Evolutionary conservation across 148 eudicot species (phyloP), one percentile per base, ranked within the genome.

Genomic region (Fagopyrum esculentum): DNA sequence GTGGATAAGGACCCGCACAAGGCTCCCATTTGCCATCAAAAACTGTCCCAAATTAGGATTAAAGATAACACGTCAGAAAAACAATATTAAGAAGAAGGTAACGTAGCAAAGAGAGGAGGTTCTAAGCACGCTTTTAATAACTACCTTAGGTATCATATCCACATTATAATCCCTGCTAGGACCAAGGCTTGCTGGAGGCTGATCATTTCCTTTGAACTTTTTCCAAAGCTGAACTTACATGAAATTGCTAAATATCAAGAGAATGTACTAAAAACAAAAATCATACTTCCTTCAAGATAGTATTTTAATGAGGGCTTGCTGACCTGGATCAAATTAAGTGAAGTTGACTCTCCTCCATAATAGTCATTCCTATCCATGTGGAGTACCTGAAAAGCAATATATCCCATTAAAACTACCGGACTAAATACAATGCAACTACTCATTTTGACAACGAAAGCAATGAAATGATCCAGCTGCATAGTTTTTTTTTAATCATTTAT

Each of bases 351-450:
- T 79, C 96, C 98, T 78, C 98, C 98, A 77, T 94, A 94, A 49
- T 94, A 94, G 81, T 95, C 99, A 87, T 95, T 95, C 79, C 98
- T 89, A 78, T 95, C 99, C 99, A 95, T 95, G 84, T 95, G 99
- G 76, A 95, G 83, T 69, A 95, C 99, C 98, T 94, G 85, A 69
- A 74, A 52, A 43, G 68, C 63, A 73, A 2, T 51, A 69, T 71
- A n/a, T 69, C 70, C 19, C 45, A 64, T 35, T 40, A 40, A 64
- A 64, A 64, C 70, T 15, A 64, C 8, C 1, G 12, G 7, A 26
- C 15, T 30, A 35, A 30, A 29, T 19, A 59, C 9, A 59, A 15
- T 59, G 64, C 26, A 59, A 30, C 64, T 59, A 19, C 64, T 26
- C 68, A 26, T 61, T 61, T 6, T 4, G 60, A 17, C 26, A 55